Evolutionary conservation across 371 early-diverging fungal species (phyloP).

Genomic region (Dinochytrium kinnereticum): DNA sequence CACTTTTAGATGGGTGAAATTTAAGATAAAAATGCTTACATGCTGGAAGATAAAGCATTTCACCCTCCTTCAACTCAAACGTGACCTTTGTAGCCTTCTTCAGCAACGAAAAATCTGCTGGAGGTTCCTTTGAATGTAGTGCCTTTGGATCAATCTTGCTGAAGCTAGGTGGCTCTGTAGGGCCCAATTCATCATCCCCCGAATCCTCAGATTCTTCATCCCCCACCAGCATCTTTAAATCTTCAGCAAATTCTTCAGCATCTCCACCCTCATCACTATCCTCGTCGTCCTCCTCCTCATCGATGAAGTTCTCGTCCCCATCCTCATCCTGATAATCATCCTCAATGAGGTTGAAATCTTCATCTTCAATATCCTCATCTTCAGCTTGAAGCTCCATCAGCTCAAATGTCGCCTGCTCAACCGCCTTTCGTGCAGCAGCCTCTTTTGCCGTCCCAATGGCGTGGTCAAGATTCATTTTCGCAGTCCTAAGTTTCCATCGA

Average conservation of each 20-base stretch:
- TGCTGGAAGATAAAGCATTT: conserved; percentile 56
- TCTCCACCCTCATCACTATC: conserved; percentile 12
- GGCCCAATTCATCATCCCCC: conserved; percentile 19
- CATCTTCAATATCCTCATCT: conserved; percentile 18
- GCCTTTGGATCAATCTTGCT: conserved; percentile 32
- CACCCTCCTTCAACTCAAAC: conserved; percentile 41
- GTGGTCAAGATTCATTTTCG: conserved; percentile 23
- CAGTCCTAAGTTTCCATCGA: conserved; percentile 31
- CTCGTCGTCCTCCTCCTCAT: conserved; percentile 28
- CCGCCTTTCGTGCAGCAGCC: conserved; percentile 6
- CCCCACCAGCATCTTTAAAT: conserved; percentile 24
- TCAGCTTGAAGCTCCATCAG: conserved; percentile 20
- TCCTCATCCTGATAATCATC: conserved; percentile 19
- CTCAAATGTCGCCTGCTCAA: conserved; percentile 25
- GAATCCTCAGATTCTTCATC: too few species aligned
- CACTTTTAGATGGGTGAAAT: background rate
- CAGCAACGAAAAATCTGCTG: conserved; percentile 32
- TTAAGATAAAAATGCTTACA: conserved; percentile 40
- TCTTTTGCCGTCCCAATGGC: conserved; percentile 18
- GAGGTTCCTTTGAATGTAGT: conserved; percentile 13
- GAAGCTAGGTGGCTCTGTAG: conserved; percentile 46
- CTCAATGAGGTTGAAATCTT: conserved; percentile 13
- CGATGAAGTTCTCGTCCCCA: conserved; percentile 26
- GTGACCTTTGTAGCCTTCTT: conserved; percentile 27
- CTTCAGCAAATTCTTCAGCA: conserved; percentile 25